Percentiles rank a stretch among this genome's conserved stretches.
phyloP scores from a whole-genome alignment of 306 rosid species.

The Spatholobus suberectus region DNA sequence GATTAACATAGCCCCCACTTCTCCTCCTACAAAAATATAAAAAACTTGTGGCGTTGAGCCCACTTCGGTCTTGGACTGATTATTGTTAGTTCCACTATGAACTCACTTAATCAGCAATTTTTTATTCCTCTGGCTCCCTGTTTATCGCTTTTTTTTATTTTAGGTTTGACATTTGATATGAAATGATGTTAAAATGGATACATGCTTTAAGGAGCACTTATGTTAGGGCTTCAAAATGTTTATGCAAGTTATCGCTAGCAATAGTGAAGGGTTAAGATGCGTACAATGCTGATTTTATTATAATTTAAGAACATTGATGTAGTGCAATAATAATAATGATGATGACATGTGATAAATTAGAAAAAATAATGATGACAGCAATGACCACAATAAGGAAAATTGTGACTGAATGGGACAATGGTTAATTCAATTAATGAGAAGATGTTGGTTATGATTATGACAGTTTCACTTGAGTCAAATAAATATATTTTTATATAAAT shows the following conservation, averaged over 20 bases:
- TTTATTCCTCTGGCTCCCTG: not conserved
- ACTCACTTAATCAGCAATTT: constrained; percentile 24
- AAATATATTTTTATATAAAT: not conserved
- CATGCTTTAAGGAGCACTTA: constrained; percentile 23
- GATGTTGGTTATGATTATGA: not conserved
- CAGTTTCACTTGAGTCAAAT: not conserved
- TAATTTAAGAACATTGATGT: too few relatives aligned
- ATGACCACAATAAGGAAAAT: too few relatives aligned
- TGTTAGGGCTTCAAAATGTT: not conserved
- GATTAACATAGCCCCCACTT: constrained; percentile 45
- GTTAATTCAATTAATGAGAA: not conserved
- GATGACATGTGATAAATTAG: too few relatives aligned
- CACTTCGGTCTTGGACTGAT: constrained; percentile 42
- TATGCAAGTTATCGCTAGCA: constrained; percentile 1
- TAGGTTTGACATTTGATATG: constrained; percentile 14
- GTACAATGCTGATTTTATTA: too few relatives aligned
- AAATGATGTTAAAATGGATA: constrained; percentile 19
- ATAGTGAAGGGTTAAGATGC: not conserved
- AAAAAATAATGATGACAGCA: too few relatives aligned
- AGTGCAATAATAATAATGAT: too few relatives aligned
- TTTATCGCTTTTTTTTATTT: not conserved
- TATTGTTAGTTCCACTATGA: constrained; percentile 40
- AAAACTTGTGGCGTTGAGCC: constrained; percentile 30
- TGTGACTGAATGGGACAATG: too few relatives aligned
- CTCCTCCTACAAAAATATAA: constrained; percentile 16